These are phyloP conservation scores for Solanum infundibuliforme DNA, from an alignment of 257 asterid species.

Conservation along the genomic window DNA sequence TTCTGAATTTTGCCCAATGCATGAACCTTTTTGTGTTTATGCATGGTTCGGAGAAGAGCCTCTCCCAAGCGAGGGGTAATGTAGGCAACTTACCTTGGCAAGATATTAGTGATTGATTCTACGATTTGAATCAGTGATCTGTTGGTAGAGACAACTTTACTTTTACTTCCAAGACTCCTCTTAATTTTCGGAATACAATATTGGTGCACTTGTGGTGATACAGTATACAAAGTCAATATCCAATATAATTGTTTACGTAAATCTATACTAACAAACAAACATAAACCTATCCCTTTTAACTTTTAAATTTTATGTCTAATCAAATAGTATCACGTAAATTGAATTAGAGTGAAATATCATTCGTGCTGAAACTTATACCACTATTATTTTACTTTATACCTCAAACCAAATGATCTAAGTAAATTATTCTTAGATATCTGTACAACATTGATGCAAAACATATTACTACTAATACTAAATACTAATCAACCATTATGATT, in stretches of 20 bases:
- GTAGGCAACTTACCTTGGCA: no score
- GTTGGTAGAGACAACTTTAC: no score
- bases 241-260: not conserved
- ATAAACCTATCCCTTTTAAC: no score
- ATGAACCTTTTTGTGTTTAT: not conserved
- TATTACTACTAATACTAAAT: not conserved
- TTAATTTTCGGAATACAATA: no score
- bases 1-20: not conserved
- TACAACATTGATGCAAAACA: not conserved
- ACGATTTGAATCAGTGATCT: not conserved
- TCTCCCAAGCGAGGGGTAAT: not conserved
- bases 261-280: not conserved
- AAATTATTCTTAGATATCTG: not conserved
- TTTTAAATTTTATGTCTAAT: not conserved
- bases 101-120: not conserved
- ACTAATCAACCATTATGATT: not conserved
- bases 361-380: not conserved
- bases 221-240: not conserved
- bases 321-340: not conserved
- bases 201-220: not conserved
- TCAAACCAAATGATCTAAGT: not conserved
- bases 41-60: not conserved
- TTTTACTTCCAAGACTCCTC: no score
- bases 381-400: not conserved
- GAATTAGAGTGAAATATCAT: not conserved